Evolutionary conservation across 2,329 filamentous ascomycete genomes (phyloP).

Genomic region (Sordariomycetes sp.): DNA sequence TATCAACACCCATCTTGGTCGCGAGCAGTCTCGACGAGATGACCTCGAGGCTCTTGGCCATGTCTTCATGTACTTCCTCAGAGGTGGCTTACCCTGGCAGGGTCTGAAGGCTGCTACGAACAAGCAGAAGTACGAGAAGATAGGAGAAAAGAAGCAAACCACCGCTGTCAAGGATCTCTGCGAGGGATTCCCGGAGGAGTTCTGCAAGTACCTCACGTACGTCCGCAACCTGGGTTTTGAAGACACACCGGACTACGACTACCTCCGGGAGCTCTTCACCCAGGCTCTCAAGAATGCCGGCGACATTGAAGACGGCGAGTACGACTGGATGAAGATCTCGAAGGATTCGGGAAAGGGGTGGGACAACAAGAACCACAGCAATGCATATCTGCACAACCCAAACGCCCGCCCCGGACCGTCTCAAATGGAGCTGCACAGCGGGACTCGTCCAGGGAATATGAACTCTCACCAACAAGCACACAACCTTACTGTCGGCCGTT

Average conservation of each 20-base stretch:
- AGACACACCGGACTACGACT: slow-evolving; percentile 97
- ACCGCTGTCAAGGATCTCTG: slow-evolving; percentile 95
- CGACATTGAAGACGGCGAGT: slow-evolving; percentile 94
- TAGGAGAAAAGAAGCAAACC: slow-evolving; percentile 99
- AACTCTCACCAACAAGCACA: slow-evolving; percentile 53
- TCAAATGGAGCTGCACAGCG: slow-evolving; percentile 73
- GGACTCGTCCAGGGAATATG: slow-evolving; percentile 56
- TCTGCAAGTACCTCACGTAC: slow-evolving; percentile 95
- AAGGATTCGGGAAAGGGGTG: slow-evolving; percentile 76
- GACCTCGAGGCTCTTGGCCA: slow-evolving; percentile 83
- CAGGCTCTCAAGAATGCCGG: slow-evolving; percentile 90
- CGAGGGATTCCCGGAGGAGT: slow-evolving; percentile 92
- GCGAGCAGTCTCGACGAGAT: slow-evolving; percentile 92
- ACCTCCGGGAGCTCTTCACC: slow-evolving; percentile 91
- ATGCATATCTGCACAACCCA: slow-evolving; percentile 59
- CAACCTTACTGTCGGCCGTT: slow-evolving; percentile 72
- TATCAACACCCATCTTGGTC: slow-evolving; percentile 96
- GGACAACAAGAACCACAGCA: slow-evolving; percentile 65
- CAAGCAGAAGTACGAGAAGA: slow-evolving; percentile 99
- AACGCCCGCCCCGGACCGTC: slow-evolving; percentile 74
- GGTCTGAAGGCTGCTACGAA: slow-evolving; percentile 65
- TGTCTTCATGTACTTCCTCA: slow-evolving; percentile 67
- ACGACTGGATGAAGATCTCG: slow-evolving; percentile 99
- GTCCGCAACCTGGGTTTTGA: slow-evolving; percentile 97
- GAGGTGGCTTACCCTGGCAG: slow-evolving; percentile 65